Evolutionary conservation across 2,329 filamentous ascomycete species (phyloP), one percentile per base, ranked within the genome.

Genomic region (Stylonectria norvegica): DNA sequence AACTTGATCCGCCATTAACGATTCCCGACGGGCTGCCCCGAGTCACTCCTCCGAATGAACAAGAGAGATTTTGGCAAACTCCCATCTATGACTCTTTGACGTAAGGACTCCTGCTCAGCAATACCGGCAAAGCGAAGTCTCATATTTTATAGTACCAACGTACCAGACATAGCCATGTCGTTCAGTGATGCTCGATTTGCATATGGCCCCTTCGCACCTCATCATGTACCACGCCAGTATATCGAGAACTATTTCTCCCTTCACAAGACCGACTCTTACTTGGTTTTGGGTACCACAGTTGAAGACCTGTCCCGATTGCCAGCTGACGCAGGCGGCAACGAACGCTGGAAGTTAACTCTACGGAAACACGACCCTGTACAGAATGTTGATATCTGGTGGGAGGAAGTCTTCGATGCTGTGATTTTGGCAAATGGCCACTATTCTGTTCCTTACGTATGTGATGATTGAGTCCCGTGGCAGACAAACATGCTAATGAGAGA

Each of bases 181-280:
- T 77, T 78, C 47, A 78, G 75, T 0, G 76, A 79, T 42, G 33
- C 60, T 1, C 63, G 63, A 0, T 79, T 79, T 46, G 61, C 75
- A 0, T 78, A 78, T 40, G 76, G 75, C 0, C 74, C 76, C 0
- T 79, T 79, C 49, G 70, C 69, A 10, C 76, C 76, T 0, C 75
- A 79, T 49, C 67, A 72, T 44, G 59, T 80, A 0, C 71, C 77
- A 0, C 68, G 70, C 3, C 74, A 78, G 48, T 79, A 79, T 40
- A 66, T 81, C 3, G 70, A 78, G 40, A 70, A 69, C 20, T 79
- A 80, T 47, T 75, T 79, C 46, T 70, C 76, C 0, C 42, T 55
- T 0, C 74, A 79, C 44, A 60, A 65, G 29, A 66, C 66, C 0
- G 76, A 80, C 44, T 37, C 49, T 0, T 57, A 70, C 2, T 55